Conservation (phyloP, 2,329 filamentous ascomycete genomes). For the Calonectria pauciramosa region DNA sequence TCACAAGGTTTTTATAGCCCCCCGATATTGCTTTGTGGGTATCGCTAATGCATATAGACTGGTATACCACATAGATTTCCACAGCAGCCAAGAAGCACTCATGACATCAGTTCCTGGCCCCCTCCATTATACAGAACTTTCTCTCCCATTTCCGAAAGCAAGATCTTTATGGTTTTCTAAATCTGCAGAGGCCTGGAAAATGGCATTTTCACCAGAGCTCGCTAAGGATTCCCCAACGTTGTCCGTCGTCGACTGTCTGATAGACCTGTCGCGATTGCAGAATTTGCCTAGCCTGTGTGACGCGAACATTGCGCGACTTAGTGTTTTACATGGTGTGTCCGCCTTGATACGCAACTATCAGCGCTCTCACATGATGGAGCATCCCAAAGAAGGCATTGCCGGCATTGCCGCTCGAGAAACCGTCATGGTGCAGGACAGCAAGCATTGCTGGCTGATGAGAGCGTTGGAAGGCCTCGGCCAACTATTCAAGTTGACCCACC, state of each 20-base stretch:
- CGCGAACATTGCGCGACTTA: neutral
- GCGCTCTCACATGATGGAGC: neutral
- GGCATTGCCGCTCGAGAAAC: neutral
- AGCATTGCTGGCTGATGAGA: neutral
- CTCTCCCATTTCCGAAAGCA: neutral
- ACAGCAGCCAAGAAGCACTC: neutral
- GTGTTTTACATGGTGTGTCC: neutral
- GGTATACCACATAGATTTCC: neutral
- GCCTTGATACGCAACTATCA: neutral
- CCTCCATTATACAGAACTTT: neutral
- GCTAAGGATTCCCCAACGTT: neutral
- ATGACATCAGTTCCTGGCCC: neutral
- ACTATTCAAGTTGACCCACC: neutral
- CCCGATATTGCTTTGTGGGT: neutral
- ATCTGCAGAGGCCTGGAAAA: neutral
- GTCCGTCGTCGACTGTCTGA: neutral
- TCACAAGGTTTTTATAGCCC: neutral
- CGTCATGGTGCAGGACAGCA: neutral
- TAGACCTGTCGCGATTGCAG: neutral
- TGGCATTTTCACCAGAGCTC: neutral
- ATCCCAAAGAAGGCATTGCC: neutral
- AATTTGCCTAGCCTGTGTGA: neutral
- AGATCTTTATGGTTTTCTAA: neutral
- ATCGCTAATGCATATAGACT: neutral
- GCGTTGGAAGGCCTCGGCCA: neutral